Base-by-base conservation (phyloP, 441 rosid genomes). In the Gossypium laxum region DNA sequence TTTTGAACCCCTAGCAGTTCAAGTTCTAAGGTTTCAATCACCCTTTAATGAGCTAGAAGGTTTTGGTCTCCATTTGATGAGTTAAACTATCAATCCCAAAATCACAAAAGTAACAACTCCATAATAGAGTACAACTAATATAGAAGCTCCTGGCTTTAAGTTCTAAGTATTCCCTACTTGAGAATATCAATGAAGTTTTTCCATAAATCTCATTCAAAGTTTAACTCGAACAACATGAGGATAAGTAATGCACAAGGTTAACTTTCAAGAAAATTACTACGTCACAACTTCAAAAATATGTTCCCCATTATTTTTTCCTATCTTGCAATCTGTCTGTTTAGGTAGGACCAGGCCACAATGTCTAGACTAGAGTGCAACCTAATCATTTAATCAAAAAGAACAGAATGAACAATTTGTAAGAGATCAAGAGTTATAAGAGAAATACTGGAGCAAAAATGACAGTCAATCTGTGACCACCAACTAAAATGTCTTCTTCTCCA, bases 361-460 rank as follows among this genome's bases (percentile, higher is more conserved):
- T 34, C 17, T 34, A 34, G 43, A 34, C n/a, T 47, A n/a, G n/a
- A 24, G 57, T 66, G 58, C 58, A 67, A 26, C 43, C 41, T 48
- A 2, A 47, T 15, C 62, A 32, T 32, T 52, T 69, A 14, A 34
- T 22, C 10, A 38, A 38, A 55, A 56, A 56, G 4, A 69, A 54
- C 26, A 14, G 21, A 28, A 52, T n/a, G 30, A 56, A 34, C 54
- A 55, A 17, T 38, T 38, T 50, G 26, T 15, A 48, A 43, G 43
- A 66, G 41, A 67, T n/a, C n/a, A 67, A 54, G 7, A 14, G 38
- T 45, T 52, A 45, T 64, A 55, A 47, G 64, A 4, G 28, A 70
- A 63, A 69, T 83, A 91, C 98, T 77, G 96, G 97, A 77, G 98
- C 81, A 82, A 81, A 91, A 74, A 91, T 78, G 32, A 82, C 77